These are phyloP conservation scores for Medicago arabica DNA, from an alignment of 306 rosid genomes.

Conservation along the genomic window DNA sequence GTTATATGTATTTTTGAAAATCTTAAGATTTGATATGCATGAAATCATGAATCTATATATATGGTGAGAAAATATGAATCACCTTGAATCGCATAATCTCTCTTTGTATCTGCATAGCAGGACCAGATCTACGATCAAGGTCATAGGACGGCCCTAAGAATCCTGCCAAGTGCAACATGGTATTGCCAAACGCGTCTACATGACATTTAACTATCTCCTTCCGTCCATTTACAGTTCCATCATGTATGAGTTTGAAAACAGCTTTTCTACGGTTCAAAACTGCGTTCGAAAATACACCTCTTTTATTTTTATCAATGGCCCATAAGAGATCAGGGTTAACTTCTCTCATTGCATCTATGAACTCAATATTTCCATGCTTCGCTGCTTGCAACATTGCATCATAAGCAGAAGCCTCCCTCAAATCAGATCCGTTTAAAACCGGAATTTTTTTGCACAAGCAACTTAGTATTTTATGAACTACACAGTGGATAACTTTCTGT, in stretches of 20 bases:
- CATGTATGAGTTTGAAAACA: background rate
- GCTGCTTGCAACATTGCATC: conserved; percentile 26
- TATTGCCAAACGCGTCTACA: background rate
- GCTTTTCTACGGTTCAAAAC: background rate
- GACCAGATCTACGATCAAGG: background rate
- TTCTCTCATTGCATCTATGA: conserved; percentile 2
- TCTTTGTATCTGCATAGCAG: conserved; percentile 15
- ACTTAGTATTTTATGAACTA: background rate
- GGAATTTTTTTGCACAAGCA: background rate
- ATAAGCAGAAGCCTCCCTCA: background rate
- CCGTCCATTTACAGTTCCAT: background rate
- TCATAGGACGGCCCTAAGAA: conserved; percentile 1
- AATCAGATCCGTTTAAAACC: background rate
- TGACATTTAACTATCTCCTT: background rate
- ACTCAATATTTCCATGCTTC: background rate
- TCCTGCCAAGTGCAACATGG: background rate
- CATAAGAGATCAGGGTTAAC: conserved; percentile 13
- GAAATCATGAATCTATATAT: too few species aligned
- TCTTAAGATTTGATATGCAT: too few species aligned
- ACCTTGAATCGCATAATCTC: conserved; percentile 21
- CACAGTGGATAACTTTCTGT: background rate
- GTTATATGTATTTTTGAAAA: too few species aligned
- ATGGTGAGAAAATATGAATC: too few species aligned
- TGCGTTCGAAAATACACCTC: conserved; percentile 9
- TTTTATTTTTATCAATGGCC: background rate